phyloP scores from a whole-genome alignment of 2,329 filamentous ascomycete genomes.

The Claviceps purpurea region DNA sequence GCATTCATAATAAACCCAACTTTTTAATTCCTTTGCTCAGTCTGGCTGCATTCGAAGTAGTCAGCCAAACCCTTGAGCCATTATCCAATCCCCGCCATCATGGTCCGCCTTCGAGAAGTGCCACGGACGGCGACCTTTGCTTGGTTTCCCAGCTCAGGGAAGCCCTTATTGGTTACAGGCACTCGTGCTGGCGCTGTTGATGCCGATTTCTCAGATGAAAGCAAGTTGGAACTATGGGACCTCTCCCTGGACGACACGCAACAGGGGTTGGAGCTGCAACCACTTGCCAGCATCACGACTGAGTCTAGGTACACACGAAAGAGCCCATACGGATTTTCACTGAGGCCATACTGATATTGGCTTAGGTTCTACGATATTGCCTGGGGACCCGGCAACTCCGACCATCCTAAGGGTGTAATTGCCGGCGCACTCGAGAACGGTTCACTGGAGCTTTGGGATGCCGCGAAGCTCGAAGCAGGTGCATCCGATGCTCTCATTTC shows the following conservation, averaged over 20 bases:
- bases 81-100: conserved; percentile 29
- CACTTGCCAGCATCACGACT: conserved; percentile 68
- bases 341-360: conserved; percentile 7
- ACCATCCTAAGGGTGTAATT: conserved; percentile 75
- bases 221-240: conserved; percentile 93
- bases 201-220: conserved; percentile 95
- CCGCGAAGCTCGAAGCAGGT: conserved; percentile 49
- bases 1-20: background rate
- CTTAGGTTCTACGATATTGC: conserved; percentile 90
- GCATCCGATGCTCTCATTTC: conserved; percentile 66
- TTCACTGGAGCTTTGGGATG: conserved; percentile 86
- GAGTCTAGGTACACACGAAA: conserved; percentile 64
- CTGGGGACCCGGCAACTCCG: conserved; percentile 72
- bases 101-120: conserved; percentile 96
- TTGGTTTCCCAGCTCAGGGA: conserved; percentile 73
- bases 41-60: conserved; percentile 8
- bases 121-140: conserved; percentile 93
- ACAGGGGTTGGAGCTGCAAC: conserved; percentile 71
- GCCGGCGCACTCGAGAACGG: conserved; percentile 93
- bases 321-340: background rate
- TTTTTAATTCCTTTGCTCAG: background rate
- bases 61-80: conserved; percentile 9
- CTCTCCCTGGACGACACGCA: conserved; percentile 66
- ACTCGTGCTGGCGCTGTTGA: conserved; percentile 91
- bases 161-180: conserved; percentile 79